A percentile compares a stretch with the other conserved stretches of the same genome.
These are phyloP conservation scores for Mortierella alpina DNA, from an alignment of 192 early-diverging fungal species.

Conservation along the genomic window DNA sequence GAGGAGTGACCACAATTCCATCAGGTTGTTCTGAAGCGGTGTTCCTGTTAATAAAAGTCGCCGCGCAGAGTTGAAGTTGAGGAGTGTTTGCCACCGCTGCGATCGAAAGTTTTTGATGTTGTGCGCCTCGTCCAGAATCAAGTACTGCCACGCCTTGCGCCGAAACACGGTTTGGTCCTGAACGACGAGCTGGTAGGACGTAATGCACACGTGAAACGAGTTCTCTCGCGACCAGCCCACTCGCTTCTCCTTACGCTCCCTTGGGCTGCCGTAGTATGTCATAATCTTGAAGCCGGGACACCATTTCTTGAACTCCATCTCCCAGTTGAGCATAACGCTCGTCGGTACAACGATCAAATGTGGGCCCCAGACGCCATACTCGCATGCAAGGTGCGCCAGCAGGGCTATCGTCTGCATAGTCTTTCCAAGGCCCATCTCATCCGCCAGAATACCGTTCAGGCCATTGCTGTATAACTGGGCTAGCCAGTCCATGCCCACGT, in stretches of 20 bases:
- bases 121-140: slow-evolving; percentile 78
- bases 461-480: slow-evolving; percentile 86
- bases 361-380: slow-evolving; percentile 69
- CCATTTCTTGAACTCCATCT: slow-evolving; percentile 78
- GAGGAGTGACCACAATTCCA: slow-evolving; percentile 89
- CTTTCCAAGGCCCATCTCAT: slow-evolving; percentile 77
- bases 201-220: slow-evolving; percentile 73
- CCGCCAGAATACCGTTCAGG: slow-evolving; percentile 79
- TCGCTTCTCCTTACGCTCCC: slow-evolving; percentile 72
- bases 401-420: slow-evolving; percentile 76
- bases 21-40: slow-evolving; percentile 88
- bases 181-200: slow-evolving; percentile 70
- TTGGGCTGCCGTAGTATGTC: slow-evolving; percentile 78
- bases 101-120: slow-evolving; percentile 84
- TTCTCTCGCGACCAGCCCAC: slow-evolving; percentile 70
- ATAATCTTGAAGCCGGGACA: slow-evolving; percentile 78
- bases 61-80: slow-evolving; percentile 72
- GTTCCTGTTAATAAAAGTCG: slow-evolving; percentile 87
- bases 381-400: slow-evolving; percentile 74
- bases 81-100: slow-evolving; percentile 79
- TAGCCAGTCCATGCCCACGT: slow-evolving; percentile 92
- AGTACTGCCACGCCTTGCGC: slow-evolving; percentile 73
- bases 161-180: slow-evolving; percentile 67
- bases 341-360: slow-evolving; percentile 84
- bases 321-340: slow-evolving; percentile 83